Conservation (phyloP, 2,329 filamentous ascomycete species). For the Fusarium setosum region DNA sequence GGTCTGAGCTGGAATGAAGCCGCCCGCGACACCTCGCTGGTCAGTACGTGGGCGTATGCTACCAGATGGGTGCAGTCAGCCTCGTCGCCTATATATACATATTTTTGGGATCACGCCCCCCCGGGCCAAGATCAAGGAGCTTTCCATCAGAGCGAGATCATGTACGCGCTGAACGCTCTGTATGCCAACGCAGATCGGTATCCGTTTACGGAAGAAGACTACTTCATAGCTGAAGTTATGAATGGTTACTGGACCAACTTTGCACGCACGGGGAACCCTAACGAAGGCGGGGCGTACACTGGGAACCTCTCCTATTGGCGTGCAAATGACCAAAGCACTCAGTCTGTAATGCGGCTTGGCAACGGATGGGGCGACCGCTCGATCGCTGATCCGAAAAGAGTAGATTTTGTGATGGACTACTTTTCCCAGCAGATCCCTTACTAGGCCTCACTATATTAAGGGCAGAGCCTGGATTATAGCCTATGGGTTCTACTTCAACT, state of each 20-base stretch:
- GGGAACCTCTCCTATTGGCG: too few relatives aligned
- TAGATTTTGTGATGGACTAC: too few relatives aligned
- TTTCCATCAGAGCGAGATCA: slow-evolving; percentile 12
- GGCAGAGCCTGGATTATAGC: too few relatives aligned
- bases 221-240: background rate
- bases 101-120: slow-evolving; percentile 10
- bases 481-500: too few relatives aligned
- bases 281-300: too few relatives aligned
- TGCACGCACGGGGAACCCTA: slow-evolving; percentile 1
- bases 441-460: too few relatives aligned
- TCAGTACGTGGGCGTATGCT: slow-evolving; percentile 1
- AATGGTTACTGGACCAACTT: slow-evolving; percentile 12
- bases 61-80: background rate
- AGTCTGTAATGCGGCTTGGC: too few relatives aligned
- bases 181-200: slow-evolving; percentile 1
- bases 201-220: background rate
- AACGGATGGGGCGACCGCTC: too few relatives aligned
- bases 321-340: too few relatives aligned
- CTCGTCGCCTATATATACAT: slow-evolving; percentile 1
- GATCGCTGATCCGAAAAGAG: too few relatives aligned
- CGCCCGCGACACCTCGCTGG: background rate
- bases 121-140: background rate
- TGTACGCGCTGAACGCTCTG: slow-evolving; percentile 3
- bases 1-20: slow-evolving; percentile 1
- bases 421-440: too few relatives aligned